These are phyloP conservation scores for Echinosophora koreensis DNA, from an alignment of 306 rosid genomes.

Conservation along the genomic window DNA sequence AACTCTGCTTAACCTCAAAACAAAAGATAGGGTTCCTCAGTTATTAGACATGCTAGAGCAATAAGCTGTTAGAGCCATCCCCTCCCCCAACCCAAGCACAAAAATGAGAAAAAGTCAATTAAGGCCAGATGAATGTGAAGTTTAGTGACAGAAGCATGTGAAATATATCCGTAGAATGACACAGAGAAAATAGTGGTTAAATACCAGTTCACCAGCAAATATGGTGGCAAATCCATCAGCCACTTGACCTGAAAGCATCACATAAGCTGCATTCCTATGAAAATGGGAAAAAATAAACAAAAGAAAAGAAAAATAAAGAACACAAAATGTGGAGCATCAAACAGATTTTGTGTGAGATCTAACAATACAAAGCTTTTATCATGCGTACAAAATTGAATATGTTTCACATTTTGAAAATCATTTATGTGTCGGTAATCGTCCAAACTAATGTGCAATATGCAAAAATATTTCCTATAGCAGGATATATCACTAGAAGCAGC, in stretches of 20 bases:
- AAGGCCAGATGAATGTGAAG: constrained; percentile 7
- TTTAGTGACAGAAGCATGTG: background rate
- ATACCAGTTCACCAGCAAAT: constrained; percentile 95
- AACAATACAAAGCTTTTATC: constrained; percentile 1
- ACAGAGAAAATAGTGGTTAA: background rate
- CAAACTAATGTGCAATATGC: background rate
- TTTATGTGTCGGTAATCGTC: background rate
- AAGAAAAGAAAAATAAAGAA: constrained; percentile 2
- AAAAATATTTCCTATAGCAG: background rate
- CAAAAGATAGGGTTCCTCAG: constrained; percentile 18
- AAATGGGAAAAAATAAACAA: constrained; percentile 20
- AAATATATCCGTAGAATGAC: constrained; percentile 25
- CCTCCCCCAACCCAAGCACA: background rate
- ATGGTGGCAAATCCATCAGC: constrained; percentile 91
- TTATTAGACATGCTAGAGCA: background rate
- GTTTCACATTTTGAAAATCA: constrained; percentile 8
- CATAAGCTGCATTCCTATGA: constrained; percentile 81
- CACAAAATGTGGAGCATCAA: constrained; percentile 6
- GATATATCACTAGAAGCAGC: background rate
- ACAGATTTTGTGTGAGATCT: constrained; percentile 12
- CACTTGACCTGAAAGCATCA: constrained; percentile 98
- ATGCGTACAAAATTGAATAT: constrained; percentile 2
- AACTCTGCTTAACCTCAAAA: background rate
- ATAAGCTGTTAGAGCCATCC: background rate
- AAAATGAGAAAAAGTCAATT: background rate